Percentiles rank a stretch among this genome's conserved stretches.
These are phyloP conservation scores for Candida fluviatilis DNA, from an alignment of 805 yeast genomes.

Conservation along the genomic window DNA sequence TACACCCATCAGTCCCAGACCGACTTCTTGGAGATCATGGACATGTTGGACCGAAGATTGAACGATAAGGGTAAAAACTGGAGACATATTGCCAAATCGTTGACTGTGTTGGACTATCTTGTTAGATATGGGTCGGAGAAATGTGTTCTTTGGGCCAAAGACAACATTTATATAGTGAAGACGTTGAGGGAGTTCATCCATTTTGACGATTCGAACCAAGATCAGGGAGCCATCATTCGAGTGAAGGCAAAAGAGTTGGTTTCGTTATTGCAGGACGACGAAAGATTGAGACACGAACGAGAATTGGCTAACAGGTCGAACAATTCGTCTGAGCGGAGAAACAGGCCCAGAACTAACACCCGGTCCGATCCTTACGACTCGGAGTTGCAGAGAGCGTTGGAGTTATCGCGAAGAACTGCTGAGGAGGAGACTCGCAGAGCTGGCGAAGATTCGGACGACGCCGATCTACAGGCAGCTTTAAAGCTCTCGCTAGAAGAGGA, in stretches of 20 bases:
- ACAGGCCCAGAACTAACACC: constrained; percentile 20
- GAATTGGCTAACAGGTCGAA: constrained; percentile 29
- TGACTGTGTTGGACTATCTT: constrained; percentile 83
- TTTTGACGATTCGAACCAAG: constrained; percentile 70
- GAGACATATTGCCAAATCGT: constrained; percentile 92
- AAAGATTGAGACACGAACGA: constrained; percentile 70
- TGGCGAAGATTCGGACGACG: constrained; percentile 43
- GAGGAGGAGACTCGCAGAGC: constrained; percentile 65
- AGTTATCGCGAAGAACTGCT: constrained; percentile 74
- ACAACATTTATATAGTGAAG: constrained; percentile 81
- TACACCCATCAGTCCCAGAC: constrained; percentile 63
- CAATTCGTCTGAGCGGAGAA: constrained; percentile 27
- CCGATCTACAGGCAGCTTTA: constrained; percentile 65
- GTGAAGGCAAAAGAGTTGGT: constrained; percentile 89
- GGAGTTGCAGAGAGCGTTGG: constrained; percentile 76
- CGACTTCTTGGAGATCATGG: constrained; percentile 87
- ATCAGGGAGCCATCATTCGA: constrained; percentile 82
- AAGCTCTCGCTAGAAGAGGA: constrained; percentile 75
- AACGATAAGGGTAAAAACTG: constrained; percentile 97
- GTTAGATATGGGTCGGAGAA: constrained; percentile 84
- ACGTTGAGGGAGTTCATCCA: constrained; percentile 87
- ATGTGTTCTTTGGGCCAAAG: constrained; percentile 88
- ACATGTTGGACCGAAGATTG: constrained; percentile 84
- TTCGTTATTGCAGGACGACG: constrained; percentile 74
- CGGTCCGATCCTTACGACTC: constrained; percentile 54